A percentile compares a stretch with the other conserved stretches of the same genome.
Conservation (phyloP, 257 asterid genomes). For the Parsonsia alboflavescens region DNA sequence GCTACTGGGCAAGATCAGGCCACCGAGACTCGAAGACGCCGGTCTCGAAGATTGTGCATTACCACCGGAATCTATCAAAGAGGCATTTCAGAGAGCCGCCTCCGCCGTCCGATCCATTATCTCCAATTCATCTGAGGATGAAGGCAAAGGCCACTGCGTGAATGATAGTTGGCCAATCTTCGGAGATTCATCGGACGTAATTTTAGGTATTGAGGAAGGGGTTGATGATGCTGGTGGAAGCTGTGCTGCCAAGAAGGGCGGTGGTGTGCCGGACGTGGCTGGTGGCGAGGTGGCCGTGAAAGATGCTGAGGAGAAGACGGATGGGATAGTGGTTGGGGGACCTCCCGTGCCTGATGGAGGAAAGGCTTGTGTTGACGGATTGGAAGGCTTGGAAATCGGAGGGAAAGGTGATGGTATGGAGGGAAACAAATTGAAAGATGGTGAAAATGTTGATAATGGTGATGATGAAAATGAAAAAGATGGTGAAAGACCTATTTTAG, state of each 20-base stretch:
- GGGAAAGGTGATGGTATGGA: slow-evolving; percentile 30
- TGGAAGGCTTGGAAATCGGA: slow-evolving; percentile 58
- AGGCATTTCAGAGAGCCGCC: slow-evolving; percentile 84
- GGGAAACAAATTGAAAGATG: slow-evolving; percentile 27
- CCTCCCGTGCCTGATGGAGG: slow-evolving; percentile 29
- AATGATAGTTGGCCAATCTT: slow-evolving; percentile 41
- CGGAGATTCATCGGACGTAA: slow-evolving; percentile 46
- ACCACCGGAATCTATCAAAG: slow-evolving; percentile 69
- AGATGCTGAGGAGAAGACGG: slow-evolving; percentile 29
- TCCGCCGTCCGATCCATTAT: slow-evolving; percentile 53
- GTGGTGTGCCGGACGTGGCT: slow-evolving; percentile 32
- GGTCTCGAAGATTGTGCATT: slow-evolving; percentile 93
- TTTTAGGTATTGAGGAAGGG: slow-evolving; percentile 46
- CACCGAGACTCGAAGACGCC: slow-evolving; percentile 86
- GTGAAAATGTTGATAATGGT: slow-evolving; percentile 26
- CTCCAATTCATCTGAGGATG: slow-evolving; percentile 43
- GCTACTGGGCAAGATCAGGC: slow-evolving; percentile 42
- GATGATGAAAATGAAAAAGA: slow-evolving; percentile 22
- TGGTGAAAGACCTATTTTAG: slow-evolving; percentile 38
- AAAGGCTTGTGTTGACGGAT: slow-evolving; percentile 55
- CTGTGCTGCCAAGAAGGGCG: slow-evolving; percentile 49
- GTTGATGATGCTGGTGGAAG: slow-evolving; percentile 33
- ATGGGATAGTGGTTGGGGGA: slow-evolving; percentile 33
- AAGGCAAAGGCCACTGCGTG: slow-evolving; percentile 31
- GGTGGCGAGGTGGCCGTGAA: slow-evolving; percentile 39